Evolutionary conservation across 768 basidiomycete species (phyloP), one percentile per base, ranked within the genome.

Genomic region (Lactarius hatsudake): DNA sequence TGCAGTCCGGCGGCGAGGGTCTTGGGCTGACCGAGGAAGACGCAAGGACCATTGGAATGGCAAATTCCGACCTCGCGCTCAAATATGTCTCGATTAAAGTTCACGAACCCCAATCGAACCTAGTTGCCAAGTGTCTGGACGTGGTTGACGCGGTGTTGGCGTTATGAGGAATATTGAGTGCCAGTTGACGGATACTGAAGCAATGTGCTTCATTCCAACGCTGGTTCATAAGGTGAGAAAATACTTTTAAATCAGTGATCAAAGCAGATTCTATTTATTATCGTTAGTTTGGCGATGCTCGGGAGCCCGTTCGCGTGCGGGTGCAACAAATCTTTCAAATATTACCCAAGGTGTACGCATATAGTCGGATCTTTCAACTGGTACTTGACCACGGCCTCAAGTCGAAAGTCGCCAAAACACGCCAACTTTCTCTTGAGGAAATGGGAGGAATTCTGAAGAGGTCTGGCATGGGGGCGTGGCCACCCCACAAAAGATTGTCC

Each of bases 51-150:
- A 78, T 90, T 26, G 88, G 93, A 65, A 73, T 96, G 54, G 91
- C 93, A 32, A 98, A 94, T 74, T 87, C 93, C 56, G 97, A 99
- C 76, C 81, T 98, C 40, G 86, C 91, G 2, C 79, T 98, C 74
- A 98, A 98, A 81, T 99, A 98, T 71, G 85, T 89, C 34, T 96
- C 95, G 1, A 86, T 98, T 73, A 91, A 92, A 72, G 84, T 88
- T 28, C 90, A 96, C 69, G 91, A 96, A 76, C 89, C 94, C 45
- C 94, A 96, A 73, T 91, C 96, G 8, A 96, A 94, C 73, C 80
- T 97, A 28, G 83, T 89, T 3, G 86, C 91, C 59, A 93, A 91
- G 75, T 96, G 94, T 73, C 77, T 99, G 71, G 96, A 98, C 68
- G 85, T 92, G 42, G 82, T 95, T 34, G 92, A 93, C 71, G 82